Evolutionary conservation across 1,284 basidiomycete genomes (phyloP), one percentile per base, ranked within the genome.

Genomic region (Grifola frondosa): DNA sequence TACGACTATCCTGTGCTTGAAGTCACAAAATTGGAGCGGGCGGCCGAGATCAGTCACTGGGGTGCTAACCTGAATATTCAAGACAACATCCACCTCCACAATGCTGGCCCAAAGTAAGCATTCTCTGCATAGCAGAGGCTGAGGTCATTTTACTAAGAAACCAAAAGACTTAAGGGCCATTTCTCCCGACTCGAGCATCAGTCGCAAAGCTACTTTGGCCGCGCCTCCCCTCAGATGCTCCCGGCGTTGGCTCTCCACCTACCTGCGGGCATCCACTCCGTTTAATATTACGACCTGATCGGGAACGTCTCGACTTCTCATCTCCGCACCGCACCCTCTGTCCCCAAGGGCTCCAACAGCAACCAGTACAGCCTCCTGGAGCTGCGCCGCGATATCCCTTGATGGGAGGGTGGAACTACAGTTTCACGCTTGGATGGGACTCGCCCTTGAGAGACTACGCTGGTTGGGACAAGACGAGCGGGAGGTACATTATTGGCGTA

Each of bases 391-490:
- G 97, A 28, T 99, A 95, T 65, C 97, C 97, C 7, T 60, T 99
- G 20, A 67, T 98, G 48, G 97, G 97, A 22, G 94, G 96, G 15
- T 99, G 97, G 97, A 98, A 97, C 64, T 99, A 97, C 68, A 82
- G 76, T 30, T 99, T 96, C 69, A 92, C 88, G 5, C 75, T 98
- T 10, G 97, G 97, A 3, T 99, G 88, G 78, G 93, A 98, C 58
- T 75, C 86, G 8, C 86, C 91, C 16, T 72, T 97, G 33, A 72
- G 65, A n/a, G 86, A 93, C 58, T 85, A 81, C 34, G 79, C 77
- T 26, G 78, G 74, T 49, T 85, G 77, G 60, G 78, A 87, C 54
- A 68, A 65, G 54, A 69, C 65, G 46, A 74, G 69, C 3, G 80
- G 79, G 29, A 78, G 75, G 57, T 86, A 89, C 59, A 73, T 89